These are phyloP conservation scores for Vitis rupestris DNA, from an alignment of 164 flowering plant species.

Conservation along the genomic window DNA sequence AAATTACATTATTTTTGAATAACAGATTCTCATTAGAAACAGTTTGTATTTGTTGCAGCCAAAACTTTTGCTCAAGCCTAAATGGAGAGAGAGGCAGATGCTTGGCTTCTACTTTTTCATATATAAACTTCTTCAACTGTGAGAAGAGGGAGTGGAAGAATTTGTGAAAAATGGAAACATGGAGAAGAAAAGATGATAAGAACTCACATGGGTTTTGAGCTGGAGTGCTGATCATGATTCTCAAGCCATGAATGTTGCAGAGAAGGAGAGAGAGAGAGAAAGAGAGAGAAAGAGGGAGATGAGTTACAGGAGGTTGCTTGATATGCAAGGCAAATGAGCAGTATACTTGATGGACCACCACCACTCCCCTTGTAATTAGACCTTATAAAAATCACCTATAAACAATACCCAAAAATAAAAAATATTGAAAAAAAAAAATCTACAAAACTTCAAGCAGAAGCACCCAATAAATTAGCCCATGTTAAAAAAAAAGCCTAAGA, in stretches of 20 bases:
- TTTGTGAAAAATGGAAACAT: constrained; percentile 2
- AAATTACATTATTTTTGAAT: not conserved
- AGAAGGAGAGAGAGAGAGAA: constrained; percentile 37
- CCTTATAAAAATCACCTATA: constrained; percentile 7
- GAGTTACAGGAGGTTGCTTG: constrained; percentile 67
- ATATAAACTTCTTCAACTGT: not conserved
- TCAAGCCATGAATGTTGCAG: constrained; percentile 65
- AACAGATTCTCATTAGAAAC: not conserved
- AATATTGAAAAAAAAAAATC: not conserved
- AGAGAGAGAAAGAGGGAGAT: constrained; percentile 36
- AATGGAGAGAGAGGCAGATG: constrained; percentile 3
- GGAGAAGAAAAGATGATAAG: constrained; percentile 25
- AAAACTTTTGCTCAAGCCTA: not conserved
- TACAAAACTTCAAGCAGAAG: constrained; percentile 29
- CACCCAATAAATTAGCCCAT: constrained; percentile 16
- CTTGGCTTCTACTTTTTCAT: too few species aligned
- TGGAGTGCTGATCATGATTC: constrained; percentile 77
- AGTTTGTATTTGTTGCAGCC: not conserved
- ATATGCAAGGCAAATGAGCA: constrained; percentile 79
- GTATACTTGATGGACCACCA: constrained; percentile 80
- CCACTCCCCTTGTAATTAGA: constrained; percentile 26
- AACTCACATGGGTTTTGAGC: constrained; percentile 83
- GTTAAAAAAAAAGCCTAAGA: not conserved
- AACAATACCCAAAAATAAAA: not conserved
- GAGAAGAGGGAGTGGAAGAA: constrained; percentile 6